Percentiles rank a stretch among this genome's conserved stretches.
Evolutionary conservation across 2,329 filamentous ascomycete species (phyloP).

Genomic region (Colletotrichum tropicicola): DNA sequence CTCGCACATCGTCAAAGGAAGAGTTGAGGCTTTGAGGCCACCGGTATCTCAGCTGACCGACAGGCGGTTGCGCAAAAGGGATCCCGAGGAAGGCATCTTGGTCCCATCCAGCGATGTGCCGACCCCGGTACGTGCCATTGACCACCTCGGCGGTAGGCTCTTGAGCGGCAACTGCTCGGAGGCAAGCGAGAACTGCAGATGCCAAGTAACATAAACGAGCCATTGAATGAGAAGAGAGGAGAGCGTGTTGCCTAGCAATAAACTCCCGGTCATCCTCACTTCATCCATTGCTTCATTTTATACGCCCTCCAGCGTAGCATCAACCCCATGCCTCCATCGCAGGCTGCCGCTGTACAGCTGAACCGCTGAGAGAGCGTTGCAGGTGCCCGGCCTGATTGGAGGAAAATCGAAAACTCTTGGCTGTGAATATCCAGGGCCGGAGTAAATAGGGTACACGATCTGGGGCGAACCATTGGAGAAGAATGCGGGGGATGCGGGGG

Average conservation of each 20-base stretch:
- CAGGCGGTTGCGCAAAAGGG: slow-evolving; percentile 45
- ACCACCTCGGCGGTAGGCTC: slow-evolving; percentile 33
- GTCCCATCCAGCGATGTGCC: slow-evolving; percentile 42
- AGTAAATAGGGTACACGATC: neutral
- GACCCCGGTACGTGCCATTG: slow-evolving; percentile 45
- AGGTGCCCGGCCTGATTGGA: slow-evolving; percentile 13
- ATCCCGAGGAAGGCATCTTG: slow-evolving; percentile 51
- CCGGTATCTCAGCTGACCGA: slow-evolving; percentile 45
- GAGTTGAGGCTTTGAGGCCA: slow-evolving; percentile 47
- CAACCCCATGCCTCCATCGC: neutral
- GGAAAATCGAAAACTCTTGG: slow-evolving; percentile 22
- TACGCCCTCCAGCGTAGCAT: slow-evolving; percentile 3
- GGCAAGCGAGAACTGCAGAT: slow-evolving; percentile 15
- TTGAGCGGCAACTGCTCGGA: slow-evolving; percentile 1
- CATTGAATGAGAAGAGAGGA: neutral
- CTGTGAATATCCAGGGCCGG: neutral
- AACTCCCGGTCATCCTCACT: neutral
- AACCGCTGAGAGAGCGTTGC: neutral
- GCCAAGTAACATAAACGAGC: slow-evolving; percentile 1
- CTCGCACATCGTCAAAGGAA: slow-evolving; percentile 47
- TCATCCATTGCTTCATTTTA: neutral
- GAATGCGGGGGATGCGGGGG: slow-evolving; percentile 28
- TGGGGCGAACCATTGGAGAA: slow-evolving; percentile 24
- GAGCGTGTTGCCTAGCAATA: neutral
- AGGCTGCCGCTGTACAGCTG: neutral